A percentile compares a stretch with the other conserved stretches of the same genome.
Conservation (phyloP, 2,329 filamentous ascomycete species). For the Aureobasidium namibiae region DNA sequence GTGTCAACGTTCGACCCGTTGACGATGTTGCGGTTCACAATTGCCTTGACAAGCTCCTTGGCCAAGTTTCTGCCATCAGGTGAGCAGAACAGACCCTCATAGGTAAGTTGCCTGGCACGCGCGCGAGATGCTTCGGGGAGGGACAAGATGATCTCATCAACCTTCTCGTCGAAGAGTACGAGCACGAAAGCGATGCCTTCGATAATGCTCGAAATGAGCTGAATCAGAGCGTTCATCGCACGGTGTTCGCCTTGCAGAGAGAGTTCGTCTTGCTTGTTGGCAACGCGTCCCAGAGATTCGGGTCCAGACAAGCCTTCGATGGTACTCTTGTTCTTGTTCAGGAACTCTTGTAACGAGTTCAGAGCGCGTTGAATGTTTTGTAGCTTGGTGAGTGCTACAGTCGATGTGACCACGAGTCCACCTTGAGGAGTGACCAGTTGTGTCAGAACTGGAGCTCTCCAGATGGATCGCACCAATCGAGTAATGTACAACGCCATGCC, state of each 20-base stretch:
- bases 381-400: conserved; percentile 60
- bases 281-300: conserved; percentile 68
- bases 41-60: conserved; percentile 91
- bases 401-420: conserved; percentile 56
- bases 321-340: conserved; percentile 78
- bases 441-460: conserved; percentile 69
- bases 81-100: conserved; percentile 77
- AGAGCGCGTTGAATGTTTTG: conserved; percentile 71
- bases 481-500: conserved; percentile 82
- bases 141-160: conserved; percentile 75
- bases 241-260: conserved; percentile 91
- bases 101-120: conserved; percentile 69
- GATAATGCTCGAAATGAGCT: conserved; percentile 80
- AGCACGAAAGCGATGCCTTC: conserved; percentile 95
- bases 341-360: conserved; percentile 69
- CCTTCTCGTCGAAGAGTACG: conserved; percentile 87
- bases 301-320: conserved; percentile 93
- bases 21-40: conserved; percentile 95
- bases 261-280: conserved; percentile 81
- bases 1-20: conserved; percentile 97
- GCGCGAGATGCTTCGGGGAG: conserved; percentile 63
- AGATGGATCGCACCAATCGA: conserved; percentile 78
- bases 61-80: conserved; percentile 76
- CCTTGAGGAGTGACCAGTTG: conserved; percentile 48
- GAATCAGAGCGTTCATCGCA: conserved; percentile 76